Evolutionary conservation across 169 alveolate species (phyloP).

Genomic region (Amoebophrya sp.): DNA sequence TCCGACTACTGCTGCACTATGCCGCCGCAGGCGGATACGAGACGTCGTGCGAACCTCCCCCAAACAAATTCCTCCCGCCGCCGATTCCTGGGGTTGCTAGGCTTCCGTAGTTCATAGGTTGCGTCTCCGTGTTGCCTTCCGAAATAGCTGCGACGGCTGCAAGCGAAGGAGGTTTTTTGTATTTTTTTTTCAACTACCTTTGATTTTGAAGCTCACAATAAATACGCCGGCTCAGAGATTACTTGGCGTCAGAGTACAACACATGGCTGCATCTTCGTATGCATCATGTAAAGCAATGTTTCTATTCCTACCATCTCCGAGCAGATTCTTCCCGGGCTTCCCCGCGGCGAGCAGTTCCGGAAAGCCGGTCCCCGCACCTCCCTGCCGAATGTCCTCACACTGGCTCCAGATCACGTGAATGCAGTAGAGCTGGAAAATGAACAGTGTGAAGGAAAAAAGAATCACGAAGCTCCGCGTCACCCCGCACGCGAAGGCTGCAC

Average conservation of each 20-base stretch:
- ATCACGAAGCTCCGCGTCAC: neutral
- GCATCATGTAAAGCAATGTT: no score
- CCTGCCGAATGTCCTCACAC: neutral
- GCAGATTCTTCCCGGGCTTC: neutral
- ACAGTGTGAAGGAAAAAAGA: neutral
- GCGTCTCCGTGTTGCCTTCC: no score
- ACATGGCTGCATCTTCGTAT: no score
- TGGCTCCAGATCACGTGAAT: neutral
- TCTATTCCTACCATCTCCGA: neutral
- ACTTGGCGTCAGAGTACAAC: no score
- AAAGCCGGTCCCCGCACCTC: neutral
- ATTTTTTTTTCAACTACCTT: no score
- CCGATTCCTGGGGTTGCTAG: neutral
- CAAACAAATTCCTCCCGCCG: neutral
- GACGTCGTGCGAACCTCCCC: neutral
- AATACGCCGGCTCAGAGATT: no score
- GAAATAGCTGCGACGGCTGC: no score
- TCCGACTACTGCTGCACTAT: neutral
- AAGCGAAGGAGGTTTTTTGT: no score
- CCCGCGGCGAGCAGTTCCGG: neutral
- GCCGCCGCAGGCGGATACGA: neutral
- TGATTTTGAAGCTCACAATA: no score
- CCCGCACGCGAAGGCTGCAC: slow-evolving; percentile 4
- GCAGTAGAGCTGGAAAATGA: slow-evolving; percentile 11
- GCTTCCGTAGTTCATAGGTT: neutral